Base-by-base conservation (phyloP, 73 alveolate genomes). In the Symbiodinium natans region DNA sequence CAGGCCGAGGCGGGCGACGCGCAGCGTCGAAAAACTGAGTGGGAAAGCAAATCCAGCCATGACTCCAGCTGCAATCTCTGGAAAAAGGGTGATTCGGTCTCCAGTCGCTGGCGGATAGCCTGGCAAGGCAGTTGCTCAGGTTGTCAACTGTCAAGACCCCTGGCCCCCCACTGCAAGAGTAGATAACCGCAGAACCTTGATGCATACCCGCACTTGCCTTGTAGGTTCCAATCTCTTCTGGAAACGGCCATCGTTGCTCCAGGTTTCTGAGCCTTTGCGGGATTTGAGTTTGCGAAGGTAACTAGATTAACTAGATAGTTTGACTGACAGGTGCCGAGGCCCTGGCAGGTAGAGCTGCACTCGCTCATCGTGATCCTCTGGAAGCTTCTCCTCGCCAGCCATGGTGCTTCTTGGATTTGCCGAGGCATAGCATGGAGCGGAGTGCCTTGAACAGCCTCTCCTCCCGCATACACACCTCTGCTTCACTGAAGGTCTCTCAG, bases 181-280 rank as follows among this genome's bases (percentile, higher is more conserved):
- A n/a, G n/a, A n/a, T n/a, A n/a, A n/a, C n/a, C n/a, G n/a, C n/a
- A n/a, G n/a, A n/a, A n/a, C n/a, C n/a, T n/a, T n/a, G n/a, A n/a
- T n/a, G n/a, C n/a, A n/a, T n/a, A n/a, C n/a, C n/a, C n/a, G n/a
- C n/a, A n/a, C n/a, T n/a, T n/a, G n/a, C n/a, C n/a, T n/a, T n/a
- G n/a, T 90, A 90, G 21, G 97, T 71, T 42, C 88, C 80, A 36
- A 90, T 77, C 97, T 90, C 97, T 4, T 34, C 83, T 13, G 97
- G 97, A 82, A 90, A 90, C 25, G 97, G 97, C 97, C 97, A 90
- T 4, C 97, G 97, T 3, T 39, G 39, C n/a, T 90, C 97, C 52
- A 90, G 97, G 97, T 39, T 90, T 34, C 88, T 68, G 56, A 90
- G 42, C 88, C 97, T 34, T 73, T 40, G 11, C 38, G 41, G 71